A percentile compares a stretch with the other conserved stretches of the same genome.
Evolutionary conservation across 2,329 filamentous ascomycete species (phyloP).

Genomic region (Cytospora paraplurivora): DNA sequence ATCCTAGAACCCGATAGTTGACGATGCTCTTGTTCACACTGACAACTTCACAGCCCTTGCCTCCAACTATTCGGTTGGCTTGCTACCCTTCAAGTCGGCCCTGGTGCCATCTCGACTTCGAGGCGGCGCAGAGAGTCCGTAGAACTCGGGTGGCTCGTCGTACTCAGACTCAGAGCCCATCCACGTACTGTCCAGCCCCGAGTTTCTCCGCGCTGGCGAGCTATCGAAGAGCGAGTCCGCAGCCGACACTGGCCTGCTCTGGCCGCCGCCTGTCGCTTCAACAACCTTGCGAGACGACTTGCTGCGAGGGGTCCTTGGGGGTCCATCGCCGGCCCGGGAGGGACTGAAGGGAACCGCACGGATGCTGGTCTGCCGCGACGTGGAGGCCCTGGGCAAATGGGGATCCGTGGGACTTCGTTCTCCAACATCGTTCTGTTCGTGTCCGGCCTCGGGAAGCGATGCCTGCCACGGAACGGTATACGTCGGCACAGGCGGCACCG

Average conservation of each 20-base stretch:
- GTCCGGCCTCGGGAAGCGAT: conserved; percentile 6
- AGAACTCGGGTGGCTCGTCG: conserved; percentile 7
- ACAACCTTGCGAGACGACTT: not conserved
- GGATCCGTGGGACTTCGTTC: not conserved
- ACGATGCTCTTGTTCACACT: not conserved
- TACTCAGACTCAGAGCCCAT: not conserved
- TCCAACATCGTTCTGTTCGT: not conserved
- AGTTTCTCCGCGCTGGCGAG: conserved; percentile 1
- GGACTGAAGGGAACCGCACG: not conserved
- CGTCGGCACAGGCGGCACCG: conserved; percentile 11
- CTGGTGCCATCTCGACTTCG: conserved; percentile 17
- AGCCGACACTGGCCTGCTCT: conserved; percentile 3
- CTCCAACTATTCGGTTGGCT: not conserved
- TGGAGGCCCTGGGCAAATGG: not conserved
- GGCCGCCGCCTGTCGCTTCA: not conserved
- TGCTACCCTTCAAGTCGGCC: conserved; percentile 11
- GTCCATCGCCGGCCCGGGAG: not conserved
- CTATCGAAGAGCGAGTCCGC: conserved; percentile 19
- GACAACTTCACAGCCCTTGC: not conserved
- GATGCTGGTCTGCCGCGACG: not conserved
- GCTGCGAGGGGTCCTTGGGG: not conserved
- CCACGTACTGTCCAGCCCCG: conserved; percentile 15
- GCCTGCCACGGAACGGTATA: conserved; percentile 6
- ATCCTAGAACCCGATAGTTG: not conserved
- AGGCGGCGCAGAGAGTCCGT: conserved; percentile 17